A percentile compares a stretch with the other conserved stretches of the same genome.
Evolutionary conservation across 1,139 yeast species (phyloP).

Genomic region (Yamadazyma friedrichii): DNA sequence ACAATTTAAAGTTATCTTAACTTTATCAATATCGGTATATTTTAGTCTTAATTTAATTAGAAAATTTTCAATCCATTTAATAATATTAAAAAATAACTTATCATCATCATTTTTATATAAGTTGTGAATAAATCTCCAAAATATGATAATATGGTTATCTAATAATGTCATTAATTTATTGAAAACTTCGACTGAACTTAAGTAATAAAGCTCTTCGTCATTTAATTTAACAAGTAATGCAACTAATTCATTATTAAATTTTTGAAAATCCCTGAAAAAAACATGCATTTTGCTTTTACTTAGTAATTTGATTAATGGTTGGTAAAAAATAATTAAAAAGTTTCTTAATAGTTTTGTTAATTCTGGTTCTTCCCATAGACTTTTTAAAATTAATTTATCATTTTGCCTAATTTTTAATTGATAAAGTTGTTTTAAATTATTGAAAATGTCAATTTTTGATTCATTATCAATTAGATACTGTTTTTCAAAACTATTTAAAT

Average conservation of each 20-base stretch:
- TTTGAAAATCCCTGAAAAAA: conserved; percentile 71
- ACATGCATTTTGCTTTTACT: conserved; percentile 74
- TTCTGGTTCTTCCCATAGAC: conserved; percentile 83
- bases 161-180: conserved; percentile 62
- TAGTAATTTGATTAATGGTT: conserved; percentile 77
- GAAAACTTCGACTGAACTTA: conserved; percentile 53
- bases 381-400: conserved; percentile 73
- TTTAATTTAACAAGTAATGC: conserved; percentile 42
- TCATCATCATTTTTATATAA: conserved; percentile 75
- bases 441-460: conserved; percentile 25
- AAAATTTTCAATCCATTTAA: conserved; percentile 64
- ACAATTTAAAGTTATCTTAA: conserved; percentile 36
- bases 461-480: not conserved
- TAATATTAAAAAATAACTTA: conserved; percentile 63
- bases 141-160: conserved; percentile 65
- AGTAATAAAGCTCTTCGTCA: conserved; percentile 49
- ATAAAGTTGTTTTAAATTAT: conserved; percentile 59
- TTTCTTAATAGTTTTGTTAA: conserved; percentile 69
- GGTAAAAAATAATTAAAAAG: conserved; percentile 73
- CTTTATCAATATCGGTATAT: conserved; percentile 50
- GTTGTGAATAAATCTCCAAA: conserved; percentile 74
- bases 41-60: conserved; percentile 59
- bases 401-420: conserved; percentile 63
- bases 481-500: conserved; percentile 1
- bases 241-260: conserved; percentile 71